Conservation (phyloP, 2,329 filamentous ascomycete species). For the Diaporthe eres region DNA sequence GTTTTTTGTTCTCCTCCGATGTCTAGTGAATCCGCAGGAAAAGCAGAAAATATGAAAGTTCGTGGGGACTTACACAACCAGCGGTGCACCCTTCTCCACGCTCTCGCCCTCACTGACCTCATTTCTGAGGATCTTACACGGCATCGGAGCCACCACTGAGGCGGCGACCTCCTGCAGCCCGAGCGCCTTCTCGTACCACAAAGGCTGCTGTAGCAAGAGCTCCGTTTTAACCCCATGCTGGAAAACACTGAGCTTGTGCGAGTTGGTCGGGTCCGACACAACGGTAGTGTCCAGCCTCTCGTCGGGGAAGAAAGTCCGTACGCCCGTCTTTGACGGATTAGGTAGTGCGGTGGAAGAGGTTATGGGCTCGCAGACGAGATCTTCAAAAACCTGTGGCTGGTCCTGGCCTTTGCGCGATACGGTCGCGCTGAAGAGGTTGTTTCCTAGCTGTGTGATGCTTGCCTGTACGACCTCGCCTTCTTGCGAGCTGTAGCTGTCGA, state of each 20-base stretch:
- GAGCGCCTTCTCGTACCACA: conserved; percentile 90
- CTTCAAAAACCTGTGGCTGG: conserved; percentile 57
- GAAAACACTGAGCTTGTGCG: conserved; percentile 81
- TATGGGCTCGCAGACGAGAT: conserved; percentile 59
- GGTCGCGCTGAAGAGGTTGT: conserved; percentile 61
- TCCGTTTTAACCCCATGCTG: conserved; percentile 75
- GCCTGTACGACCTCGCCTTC: conserved; percentile 73
- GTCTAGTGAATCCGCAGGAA: too few relatives aligned
- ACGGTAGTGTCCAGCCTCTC: conserved; percentile 86
- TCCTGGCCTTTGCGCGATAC: conserved; percentile 60
- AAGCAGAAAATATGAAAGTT: not conserved
- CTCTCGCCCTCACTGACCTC: conserved; percentile 85
- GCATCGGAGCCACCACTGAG: conserved; percentile 94
- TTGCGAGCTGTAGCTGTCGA: conserved; percentile 75
- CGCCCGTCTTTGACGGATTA: conserved; percentile 48
- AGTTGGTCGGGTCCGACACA: conserved; percentile 67
- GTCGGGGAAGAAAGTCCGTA: conserved; percentile 85
- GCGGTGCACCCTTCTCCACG: conserved; percentile 87
- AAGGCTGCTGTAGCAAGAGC: conserved; percentile 71
- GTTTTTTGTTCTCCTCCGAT: not conserved
- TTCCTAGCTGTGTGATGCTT: conserved; percentile 62
- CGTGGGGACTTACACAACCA: conserved; percentile 78
- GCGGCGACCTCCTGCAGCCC: conserved; percentile 85
- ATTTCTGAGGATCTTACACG: conserved; percentile 93
- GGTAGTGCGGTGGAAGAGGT: conserved; percentile 46